Percentiles rank a stretch among this genome's conserved stretches.
phyloP scores from a whole-genome alignment of 1,284 basidiomycete species.

The Peniophora sp. region DNA sequence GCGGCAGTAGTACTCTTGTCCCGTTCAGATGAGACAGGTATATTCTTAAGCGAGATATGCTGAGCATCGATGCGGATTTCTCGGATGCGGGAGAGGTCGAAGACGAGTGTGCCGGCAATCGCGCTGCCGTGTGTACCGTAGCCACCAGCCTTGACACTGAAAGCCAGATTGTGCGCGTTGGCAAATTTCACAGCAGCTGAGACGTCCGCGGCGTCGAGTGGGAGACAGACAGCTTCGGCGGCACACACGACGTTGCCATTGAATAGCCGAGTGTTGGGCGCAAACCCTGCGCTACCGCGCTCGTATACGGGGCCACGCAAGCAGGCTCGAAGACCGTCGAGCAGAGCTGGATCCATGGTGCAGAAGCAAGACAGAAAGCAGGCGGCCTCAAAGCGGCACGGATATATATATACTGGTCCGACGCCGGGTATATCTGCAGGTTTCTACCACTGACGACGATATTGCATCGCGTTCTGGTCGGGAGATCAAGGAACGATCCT shows the following conservation, averaged over 20 bases:
- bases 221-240: constrained; percentile 57
- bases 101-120: constrained; percentile 74
- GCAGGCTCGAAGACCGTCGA: background rate
- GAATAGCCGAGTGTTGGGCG: constrained; percentile 58
- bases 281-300: constrained; percentile 39
- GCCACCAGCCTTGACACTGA: constrained; percentile 80
- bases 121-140: constrained; percentile 87
- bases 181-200: constrained; percentile 10
- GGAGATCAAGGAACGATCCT: too few relatives aligned
- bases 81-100: constrained; percentile 66
- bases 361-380: too few relatives aligned
- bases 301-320: background rate
- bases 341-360: background rate
- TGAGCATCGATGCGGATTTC: constrained; percentile 64
- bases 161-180: constrained; percentile 56
- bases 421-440: too few relatives aligned
- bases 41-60: constrained; percentile 47
- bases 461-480: too few relatives aligned
- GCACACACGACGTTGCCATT: constrained; percentile 65
- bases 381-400: too few relatives aligned
- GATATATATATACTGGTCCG: too few relatives aligned
- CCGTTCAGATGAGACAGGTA: constrained; percentile 44
- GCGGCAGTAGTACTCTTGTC: constrained; percentile 23
- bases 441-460: too few relatives aligned
- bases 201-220: constrained; percentile 58